Percentiles rank a stretch among this genome's conserved stretches.
phyloP scores from a whole-genome alignment of 192 early-diverging fungal genomes.

The Linnemannia elongata region DNA sequence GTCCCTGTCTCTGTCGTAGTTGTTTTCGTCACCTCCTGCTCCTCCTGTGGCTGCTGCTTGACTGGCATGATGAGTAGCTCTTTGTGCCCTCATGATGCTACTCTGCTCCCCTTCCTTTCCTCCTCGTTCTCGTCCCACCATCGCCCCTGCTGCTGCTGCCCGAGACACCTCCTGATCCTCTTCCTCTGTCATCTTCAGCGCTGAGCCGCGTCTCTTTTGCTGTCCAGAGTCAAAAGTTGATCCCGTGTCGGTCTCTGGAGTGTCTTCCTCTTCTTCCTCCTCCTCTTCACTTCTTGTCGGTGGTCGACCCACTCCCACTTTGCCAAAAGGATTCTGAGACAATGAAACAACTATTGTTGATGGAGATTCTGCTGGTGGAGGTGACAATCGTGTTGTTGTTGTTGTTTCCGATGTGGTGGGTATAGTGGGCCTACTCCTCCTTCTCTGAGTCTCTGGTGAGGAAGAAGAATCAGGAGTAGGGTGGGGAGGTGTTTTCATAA shows the following conservation, averaged over 20 bases:
- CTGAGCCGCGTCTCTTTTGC: slow-evolving; percentile 15
- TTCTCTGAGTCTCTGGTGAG: neutral
- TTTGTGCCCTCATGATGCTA: slow-evolving; percentile 40
- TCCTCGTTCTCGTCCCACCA: slow-evolving; percentile 11
- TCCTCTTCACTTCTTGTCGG: neutral
- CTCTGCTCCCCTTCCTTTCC: slow-evolving; percentile 13
- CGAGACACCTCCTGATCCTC: slow-evolving; percentile 41
- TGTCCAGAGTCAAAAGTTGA: slow-evolving; percentile 35
- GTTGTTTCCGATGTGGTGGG: neutral
- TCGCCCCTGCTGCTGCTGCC: slow-evolving; percentile 22
- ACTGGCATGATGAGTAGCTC: slow-evolving; percentile 37
- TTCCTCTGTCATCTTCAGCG: slow-evolving; percentile 8
- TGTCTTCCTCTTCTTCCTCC: neutral
- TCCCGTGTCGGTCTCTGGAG: slow-evolving; percentile 34
- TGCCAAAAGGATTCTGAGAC: neutral
- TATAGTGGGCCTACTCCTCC: neutral
- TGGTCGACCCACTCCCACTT: neutral
- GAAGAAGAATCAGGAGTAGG: slow-evolving; percentile 1
- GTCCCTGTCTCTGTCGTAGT: slow-evolving; percentile 17
- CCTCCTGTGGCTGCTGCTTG: slow-evolving; percentile 18
- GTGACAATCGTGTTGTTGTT: neutral
- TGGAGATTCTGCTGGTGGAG: neutral
- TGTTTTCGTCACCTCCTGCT: slow-evolving; percentile 19
- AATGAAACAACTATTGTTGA: neutral
- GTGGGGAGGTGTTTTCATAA: neutral